Evolutionary conservation across 192 early-diverging fungal species (phyloP).

Genomic region (Oehlia diaphana): DNA sequence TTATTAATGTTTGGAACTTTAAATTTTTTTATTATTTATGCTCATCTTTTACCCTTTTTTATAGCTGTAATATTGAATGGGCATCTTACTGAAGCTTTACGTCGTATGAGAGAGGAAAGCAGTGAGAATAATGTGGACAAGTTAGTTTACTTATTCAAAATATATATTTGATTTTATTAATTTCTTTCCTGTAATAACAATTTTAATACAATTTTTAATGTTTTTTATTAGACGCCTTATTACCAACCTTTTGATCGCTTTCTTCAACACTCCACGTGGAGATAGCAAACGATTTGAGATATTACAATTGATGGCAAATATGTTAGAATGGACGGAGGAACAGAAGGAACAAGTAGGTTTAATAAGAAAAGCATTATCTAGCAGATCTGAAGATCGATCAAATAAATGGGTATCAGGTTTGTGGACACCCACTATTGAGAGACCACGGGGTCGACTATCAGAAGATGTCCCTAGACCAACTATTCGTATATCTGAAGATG

Average conservation of each 20-base stretch:
- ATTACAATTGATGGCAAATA: slow-evolving; percentile 83
- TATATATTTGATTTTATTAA: not conserved
- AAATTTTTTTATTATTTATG: not conserved
- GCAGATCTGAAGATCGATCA: slow-evolving; percentile 30
- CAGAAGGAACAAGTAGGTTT: slow-evolving; percentile 84
- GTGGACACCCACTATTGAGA: slow-evolving; percentile 51
- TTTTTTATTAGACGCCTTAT: slow-evolving; percentile 71
- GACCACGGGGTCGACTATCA: slow-evolving; percentile 44
- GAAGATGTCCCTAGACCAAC: slow-evolving; percentile 33
- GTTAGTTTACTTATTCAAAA: slow-evolving; percentile 37
- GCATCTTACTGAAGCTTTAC: slow-evolving; percentile 90
- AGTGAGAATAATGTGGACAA: slow-evolving; percentile 78
- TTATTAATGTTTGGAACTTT: not conserved
- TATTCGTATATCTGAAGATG: not conserved
- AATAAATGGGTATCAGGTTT: slow-evolving; percentile 23
- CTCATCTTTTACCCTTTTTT: not conserved
- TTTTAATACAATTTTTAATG: too few species aligned
- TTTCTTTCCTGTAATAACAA: not conserved
- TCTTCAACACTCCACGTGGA: slow-evolving; percentile 80
- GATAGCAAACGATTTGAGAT: slow-evolving; percentile 93
- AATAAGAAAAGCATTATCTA: slow-evolving; percentile 58
- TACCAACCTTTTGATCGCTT: slow-evolving; percentile 87
- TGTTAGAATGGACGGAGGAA: slow-evolving; percentile 84
- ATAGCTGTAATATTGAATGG: slow-evolving; percentile 84
- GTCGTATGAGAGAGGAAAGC: slow-evolving; percentile 76